Percentiles rank a stretch among this genome's conserved stretches.
phyloP scores from a whole-genome alignment of 345 rosid species.

The Theobroma cacao region DNA sequence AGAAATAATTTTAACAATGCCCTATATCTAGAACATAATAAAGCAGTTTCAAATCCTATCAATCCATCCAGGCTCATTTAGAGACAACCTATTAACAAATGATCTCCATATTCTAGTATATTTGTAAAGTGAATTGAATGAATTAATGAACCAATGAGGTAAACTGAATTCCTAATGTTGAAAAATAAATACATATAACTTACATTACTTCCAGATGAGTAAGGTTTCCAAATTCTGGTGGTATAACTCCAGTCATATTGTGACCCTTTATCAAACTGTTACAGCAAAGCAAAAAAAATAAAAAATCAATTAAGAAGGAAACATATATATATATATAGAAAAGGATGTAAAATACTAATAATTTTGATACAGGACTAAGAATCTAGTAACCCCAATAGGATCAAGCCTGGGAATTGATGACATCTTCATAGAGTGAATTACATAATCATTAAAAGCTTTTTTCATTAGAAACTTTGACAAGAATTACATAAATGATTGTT shows the following conservation, averaged over 20 bases:
- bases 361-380: neutral
- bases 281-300: slow-evolving; percentile 2
- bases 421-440: neutral
- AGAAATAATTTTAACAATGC: neutral
- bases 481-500: neutral
- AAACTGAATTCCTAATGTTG: neutral
- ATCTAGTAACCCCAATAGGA: neutral
- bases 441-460: neutral
- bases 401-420: neutral
- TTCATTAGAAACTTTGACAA: neutral
- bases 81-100: neutral
- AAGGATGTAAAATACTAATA: neutral
- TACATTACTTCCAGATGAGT: slow-evolving; percentile 53
- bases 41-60: neutral
- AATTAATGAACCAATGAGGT: neutral
- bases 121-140: neutral
- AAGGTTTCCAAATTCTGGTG: slow-evolving; percentile 67
- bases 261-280: slow-evolving; percentile 52
- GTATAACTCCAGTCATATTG: slow-evolving; percentile 59
- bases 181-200: slow-evolving; percentile 11
- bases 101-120: neutral
- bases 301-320: neutral
- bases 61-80: neutral
- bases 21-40: too few species aligned
- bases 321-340: neutral